Evolutionary conservation across 1,284 basidiomycete genomes (phyloP).

Genomic region (Naganishia sp.): DNA sequence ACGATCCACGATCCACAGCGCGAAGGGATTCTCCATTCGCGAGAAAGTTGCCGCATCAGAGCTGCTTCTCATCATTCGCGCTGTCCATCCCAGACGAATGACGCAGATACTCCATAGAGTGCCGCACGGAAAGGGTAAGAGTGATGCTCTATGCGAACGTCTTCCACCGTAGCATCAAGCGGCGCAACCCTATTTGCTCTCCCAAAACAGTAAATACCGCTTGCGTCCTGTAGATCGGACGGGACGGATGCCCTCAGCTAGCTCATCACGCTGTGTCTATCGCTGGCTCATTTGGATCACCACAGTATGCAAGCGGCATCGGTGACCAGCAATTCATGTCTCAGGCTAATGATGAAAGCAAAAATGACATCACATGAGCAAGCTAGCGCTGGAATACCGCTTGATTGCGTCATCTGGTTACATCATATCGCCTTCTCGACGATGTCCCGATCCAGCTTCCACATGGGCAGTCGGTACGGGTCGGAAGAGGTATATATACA

Average conservation of each 20-base stretch:
- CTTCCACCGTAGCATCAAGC: too few relatives aligned
- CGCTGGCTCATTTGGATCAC: neutral
- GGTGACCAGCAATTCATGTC: neutral
- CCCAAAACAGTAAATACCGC: constrained; percentile 19
- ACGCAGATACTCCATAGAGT: too few relatives aligned
- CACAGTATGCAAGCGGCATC: neutral
- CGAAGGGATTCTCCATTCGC: too few relatives aligned
- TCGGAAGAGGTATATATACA: constrained; percentile 1
- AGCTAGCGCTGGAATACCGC: neutral
- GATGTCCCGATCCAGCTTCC: neutral
- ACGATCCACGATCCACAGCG: too few relatives aligned
- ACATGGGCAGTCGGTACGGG: neutral
- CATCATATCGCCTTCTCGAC: neutral
- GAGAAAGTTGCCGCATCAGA: too few relatives aligned
- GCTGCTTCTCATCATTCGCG: too few relatives aligned
- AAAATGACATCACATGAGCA: constrained; percentile 1
- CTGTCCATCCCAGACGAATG: too few relatives aligned
- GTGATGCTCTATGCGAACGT: too few relatives aligned
- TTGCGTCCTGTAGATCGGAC: neutral
- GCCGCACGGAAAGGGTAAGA: too few relatives aligned
- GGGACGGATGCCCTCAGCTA: neutral
- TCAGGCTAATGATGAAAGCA: constrained; percentile 1
- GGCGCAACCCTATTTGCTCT: neutral
- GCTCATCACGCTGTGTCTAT: neutral
- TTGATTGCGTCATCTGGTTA: constrained; percentile 1